These are phyloP conservation scores for Podaxis sp. DNA, from an alignment of 768 basidiomycete species.

Conservation along the genomic window DNA sequence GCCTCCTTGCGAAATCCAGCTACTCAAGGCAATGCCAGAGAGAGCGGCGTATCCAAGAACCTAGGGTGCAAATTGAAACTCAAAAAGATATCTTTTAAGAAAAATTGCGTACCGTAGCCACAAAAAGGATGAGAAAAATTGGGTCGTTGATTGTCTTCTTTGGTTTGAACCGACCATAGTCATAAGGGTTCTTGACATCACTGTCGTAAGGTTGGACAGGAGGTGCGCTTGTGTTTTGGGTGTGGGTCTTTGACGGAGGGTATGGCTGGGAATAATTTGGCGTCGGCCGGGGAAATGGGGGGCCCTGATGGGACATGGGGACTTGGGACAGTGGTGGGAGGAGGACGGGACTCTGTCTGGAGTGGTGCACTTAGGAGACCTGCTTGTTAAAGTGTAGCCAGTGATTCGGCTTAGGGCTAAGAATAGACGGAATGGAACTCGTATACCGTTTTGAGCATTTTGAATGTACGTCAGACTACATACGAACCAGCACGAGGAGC, in stretches of 20 bases:
- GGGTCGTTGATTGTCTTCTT: slow-evolving; percentile 72
- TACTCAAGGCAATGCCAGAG: slow-evolving; percentile 58
- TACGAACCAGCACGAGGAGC: neutral
- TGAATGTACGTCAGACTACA: neutral
- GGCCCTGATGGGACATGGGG: slow-evolving; percentile 21
- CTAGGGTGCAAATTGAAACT: slow-evolving; percentile 25
- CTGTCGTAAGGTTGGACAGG: slow-evolving; percentile 13
- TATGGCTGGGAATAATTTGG: too few relatives aligned
- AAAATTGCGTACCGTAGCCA: slow-evolving; percentile 49
- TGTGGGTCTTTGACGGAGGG: slow-evolving; percentile 17
- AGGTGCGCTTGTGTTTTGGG: slow-evolving; percentile 23
- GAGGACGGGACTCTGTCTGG: neutral
- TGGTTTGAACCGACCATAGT: slow-evolving; percentile 60
- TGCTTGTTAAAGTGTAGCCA: neutral
- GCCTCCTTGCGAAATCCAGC: slow-evolving; percentile 62
- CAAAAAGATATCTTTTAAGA: neutral
- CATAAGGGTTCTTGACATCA: slow-evolving; percentile 49
- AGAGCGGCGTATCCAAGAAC: slow-evolving; percentile 65
- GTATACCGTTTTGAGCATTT: neutral
- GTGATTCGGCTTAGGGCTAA: neutral
- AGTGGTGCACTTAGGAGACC: neutral
- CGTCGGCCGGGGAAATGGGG: slow-evolving; percentile 30
- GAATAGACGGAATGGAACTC: neutral
- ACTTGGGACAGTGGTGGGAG: neutral
- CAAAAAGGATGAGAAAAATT: slow-evolving; percentile 64